Evolutionary conservation across 805 yeast species (phyloP).

Genomic region (Ogataea pilisensis): DNA sequence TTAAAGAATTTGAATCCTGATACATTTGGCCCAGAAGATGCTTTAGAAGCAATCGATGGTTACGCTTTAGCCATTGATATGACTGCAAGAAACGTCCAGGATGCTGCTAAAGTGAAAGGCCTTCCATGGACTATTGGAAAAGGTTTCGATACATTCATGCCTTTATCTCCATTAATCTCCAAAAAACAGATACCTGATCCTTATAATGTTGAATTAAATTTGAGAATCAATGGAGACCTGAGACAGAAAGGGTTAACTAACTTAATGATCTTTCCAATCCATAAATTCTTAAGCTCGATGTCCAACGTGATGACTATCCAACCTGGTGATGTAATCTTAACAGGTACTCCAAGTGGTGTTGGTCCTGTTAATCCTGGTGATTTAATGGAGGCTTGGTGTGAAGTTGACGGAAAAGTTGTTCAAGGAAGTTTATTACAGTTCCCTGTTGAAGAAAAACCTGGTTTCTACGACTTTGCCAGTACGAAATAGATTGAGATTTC

Average conservation of each 20-base stretch:
- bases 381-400: conserved; percentile 57
- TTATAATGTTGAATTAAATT: conserved; percentile 57
- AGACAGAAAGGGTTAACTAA: conserved; percentile 73
- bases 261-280: conserved; percentile 86
- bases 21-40: conserved; percentile 57
- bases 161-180: conserved; percentile 72
- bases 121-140: conserved; percentile 96
- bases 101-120: conserved; percentile 89
- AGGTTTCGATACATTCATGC: conserved; percentile 95
- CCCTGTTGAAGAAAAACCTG: conserved; percentile 51
- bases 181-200: conserved; percentile 67
- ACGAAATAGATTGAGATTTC: neutral
- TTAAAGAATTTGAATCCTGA: conserved; percentile 58
- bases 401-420: conserved; percentile 51
- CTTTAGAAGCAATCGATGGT: conserved; percentile 76
- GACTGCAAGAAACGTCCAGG: conserved; percentile 95
- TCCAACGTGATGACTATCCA: conserved; percentile 87
- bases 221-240: conserved; percentile 65
- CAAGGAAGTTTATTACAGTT: conserved; percentile 46
- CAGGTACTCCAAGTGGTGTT: conserved; percentile 99
- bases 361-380: conserved; percentile 83
- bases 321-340: conserved; percentile 84
- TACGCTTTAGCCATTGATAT: conserved; percentile 88
- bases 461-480: conserved; percentile 49
- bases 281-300: conserved; percentile 73